Evolutionary conservation across 352 stramenopile species (phyloP), one percentile per base, ranked within the genome.

Genomic region (Phytophthora tubulina): DNA sequence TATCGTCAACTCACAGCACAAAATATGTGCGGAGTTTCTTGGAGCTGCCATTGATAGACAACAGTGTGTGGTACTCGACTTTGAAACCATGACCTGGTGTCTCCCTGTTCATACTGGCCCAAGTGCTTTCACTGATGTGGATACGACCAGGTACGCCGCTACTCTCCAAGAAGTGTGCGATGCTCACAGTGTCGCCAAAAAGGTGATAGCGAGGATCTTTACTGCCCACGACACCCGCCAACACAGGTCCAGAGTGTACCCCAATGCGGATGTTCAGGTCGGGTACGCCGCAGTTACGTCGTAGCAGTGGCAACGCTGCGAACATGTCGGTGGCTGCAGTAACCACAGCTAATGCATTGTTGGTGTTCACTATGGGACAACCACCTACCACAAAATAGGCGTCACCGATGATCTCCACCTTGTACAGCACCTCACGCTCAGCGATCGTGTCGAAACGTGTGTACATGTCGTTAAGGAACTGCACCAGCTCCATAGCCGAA

Each of bases 371-470:
- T 32, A 85, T 92, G 49, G 79, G 87, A 66, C 78, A 95, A 27
- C 76, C 84, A 31, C 82, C 86, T 39, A 86, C 91, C 21, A 97
- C 89, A 54, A 92, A 91, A 70, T 97, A 97, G 9, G 91, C 90
- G 66, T 96, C 85, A 17, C 88, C 91, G 21, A 97, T 94, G 59
- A 95, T 97, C 70, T 97, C 90, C 7, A 97, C 88, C 67, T 97
- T 97, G 79, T 97, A 94, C 3, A 97, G 79, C 41, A 87, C 86
- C 64, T 96, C 87, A 39, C 92, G 86, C 70, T 97, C 86, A 10
- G 88, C 81, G 55, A 96, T 90, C 49, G 82, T 88, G 69, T 97
- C 91, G 44, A 97, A 97, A 13, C 87, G 79, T 31, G 90, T 95
- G 73, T 95, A 97, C 78, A 96, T 91, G 51, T 90, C 88, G 71